A percentile compares a stretch with the other conserved stretches of the same genome.
phyloP scores from a whole-genome alignment of 2,329 filamentous ascomycete genomes.

The Chaetomium strumarium region DNA sequence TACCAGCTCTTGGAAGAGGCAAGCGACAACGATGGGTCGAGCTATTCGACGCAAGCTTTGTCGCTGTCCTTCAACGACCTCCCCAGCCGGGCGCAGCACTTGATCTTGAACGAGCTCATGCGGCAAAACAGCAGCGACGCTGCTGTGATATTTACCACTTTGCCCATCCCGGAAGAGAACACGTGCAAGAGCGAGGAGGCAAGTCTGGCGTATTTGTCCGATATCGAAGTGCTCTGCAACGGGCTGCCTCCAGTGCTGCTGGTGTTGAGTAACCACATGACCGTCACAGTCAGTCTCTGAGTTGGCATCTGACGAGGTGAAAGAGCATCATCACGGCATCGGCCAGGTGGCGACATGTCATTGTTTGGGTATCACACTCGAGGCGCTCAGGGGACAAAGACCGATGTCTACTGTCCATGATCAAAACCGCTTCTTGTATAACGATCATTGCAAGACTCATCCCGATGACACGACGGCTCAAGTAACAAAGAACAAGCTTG shows the following conservation, averaged over 20 bases:
- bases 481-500: slow-evolving; percentile 14
- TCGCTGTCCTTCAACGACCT: slow-evolving; percentile 81
- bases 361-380: slow-evolving; percentile 5
- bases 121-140: slow-evolving; percentile 60
- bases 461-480: neutral
- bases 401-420: neutral
- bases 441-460: neutral
- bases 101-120: slow-evolving; percentile 84
- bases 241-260: slow-evolving; percentile 70
- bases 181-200: slow-evolving; percentile 65
- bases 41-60: slow-evolving; percentile 54
- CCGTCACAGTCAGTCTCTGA: slow-evolving; percentile 70
- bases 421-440: slow-evolving; percentile 5
- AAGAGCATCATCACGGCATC: slow-evolving; percentile 7
- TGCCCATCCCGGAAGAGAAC: slow-evolving; percentile 74
- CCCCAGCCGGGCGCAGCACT: slow-evolving; percentile 75
- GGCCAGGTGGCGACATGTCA: slow-evolving; percentile 1
- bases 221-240: slow-evolving; percentile 72
- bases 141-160: slow-evolving; percentile 74
- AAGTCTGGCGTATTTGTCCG: slow-evolving; percentile 67
- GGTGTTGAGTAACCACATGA: slow-evolving; percentile 86
- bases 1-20: slow-evolving; percentile 31
- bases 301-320: neutral
- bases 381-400: slow-evolving; percentile 14
- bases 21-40: slow-evolving; percentile 33